Evolutionary conservation across 768 basidiomycete species (phyloP).

Genomic region (Tricholomella constricta): DNA sequence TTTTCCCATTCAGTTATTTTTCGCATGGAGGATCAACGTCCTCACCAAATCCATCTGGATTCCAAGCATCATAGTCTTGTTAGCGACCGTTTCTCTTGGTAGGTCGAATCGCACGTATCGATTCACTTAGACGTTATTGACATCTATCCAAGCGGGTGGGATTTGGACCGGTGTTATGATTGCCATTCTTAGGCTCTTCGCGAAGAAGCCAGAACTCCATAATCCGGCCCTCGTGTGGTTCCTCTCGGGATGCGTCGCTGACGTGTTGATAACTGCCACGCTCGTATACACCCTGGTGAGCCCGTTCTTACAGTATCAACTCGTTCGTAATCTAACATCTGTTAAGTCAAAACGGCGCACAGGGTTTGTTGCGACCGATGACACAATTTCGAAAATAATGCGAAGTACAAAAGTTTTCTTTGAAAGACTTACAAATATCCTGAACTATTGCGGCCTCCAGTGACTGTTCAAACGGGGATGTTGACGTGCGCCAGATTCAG

Average conservation of each 20-base stretch:
- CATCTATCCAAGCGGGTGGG: slow-evolving; percentile 29
- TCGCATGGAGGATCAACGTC: slow-evolving; percentile 40
- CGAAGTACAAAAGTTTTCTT: slow-evolving; percentile 22
- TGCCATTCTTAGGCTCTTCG: slow-evolving; percentile 25
- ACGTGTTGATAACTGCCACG: slow-evolving; percentile 46
- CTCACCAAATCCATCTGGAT: slow-evolving; percentile 32
- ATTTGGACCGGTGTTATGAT: slow-evolving; percentile 32
- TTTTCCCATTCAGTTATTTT: slow-evolving; percentile 42
- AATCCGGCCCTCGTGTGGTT: slow-evolving; percentile 45
- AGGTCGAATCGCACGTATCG: slow-evolving; percentile 1
- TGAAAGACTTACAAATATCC: neutral
- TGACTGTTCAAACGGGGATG: slow-evolving; percentile 49
- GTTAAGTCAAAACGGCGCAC: slow-evolving; percentile 37
- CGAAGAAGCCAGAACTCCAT: slow-evolving; percentile 31
- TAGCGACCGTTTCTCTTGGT: slow-evolving; percentile 35
- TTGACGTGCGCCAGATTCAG: slow-evolving; percentile 29
- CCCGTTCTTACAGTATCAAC: neutral
- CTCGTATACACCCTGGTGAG: slow-evolving; percentile 46
- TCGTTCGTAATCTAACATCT: neutral
- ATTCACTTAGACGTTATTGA: neutral
- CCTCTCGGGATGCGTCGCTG: slow-evolving; percentile 42
- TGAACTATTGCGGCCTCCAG: slow-evolving; percentile 3
- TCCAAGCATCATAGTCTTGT: slow-evolving; percentile 26
- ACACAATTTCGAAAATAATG: slow-evolving; percentile 35
- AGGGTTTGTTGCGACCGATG: slow-evolving; percentile 36